phyloP scores from a whole-genome alignment of 176 grass and related monocot genomes.

The Oryza meyeriana region DNA sequence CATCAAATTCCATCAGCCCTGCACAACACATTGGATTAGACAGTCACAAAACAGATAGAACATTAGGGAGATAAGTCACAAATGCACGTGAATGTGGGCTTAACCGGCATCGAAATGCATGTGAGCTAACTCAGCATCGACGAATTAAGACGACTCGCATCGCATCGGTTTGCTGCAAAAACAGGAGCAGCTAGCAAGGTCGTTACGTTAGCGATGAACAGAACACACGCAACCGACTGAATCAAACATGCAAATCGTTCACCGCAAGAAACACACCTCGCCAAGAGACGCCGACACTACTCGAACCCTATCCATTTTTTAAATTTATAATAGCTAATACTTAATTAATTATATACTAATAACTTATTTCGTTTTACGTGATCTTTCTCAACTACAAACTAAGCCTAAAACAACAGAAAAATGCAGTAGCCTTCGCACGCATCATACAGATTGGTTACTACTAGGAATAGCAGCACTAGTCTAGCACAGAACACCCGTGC shows the following conservation, averaged over 20 bases:
- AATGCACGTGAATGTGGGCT: no score
- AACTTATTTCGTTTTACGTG: no score
- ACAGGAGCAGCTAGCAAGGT: neutral
- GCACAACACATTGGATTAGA: neutral
- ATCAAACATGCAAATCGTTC: neutral
- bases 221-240: neutral
- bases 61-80: no score
- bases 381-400: no score
- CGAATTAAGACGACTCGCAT: neutral
- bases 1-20: neutral
- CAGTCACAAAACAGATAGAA: no score
- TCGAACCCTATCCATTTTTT: no score
- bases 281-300: neutral
- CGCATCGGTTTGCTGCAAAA: neutral
- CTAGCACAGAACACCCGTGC: neutral
- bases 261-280: neutral
- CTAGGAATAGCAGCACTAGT: no score
- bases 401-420: neutral
- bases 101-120: no score
- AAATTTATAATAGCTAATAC: no score
- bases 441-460: no score
- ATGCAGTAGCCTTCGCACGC: no score
- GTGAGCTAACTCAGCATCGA: neutral
- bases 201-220: neutral
- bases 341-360: no score